These are phyloP conservation scores for Butyriboletus loyo DNA, from an alignment of 768 basidiomycete genomes.

Conservation along the genomic window DNA sequence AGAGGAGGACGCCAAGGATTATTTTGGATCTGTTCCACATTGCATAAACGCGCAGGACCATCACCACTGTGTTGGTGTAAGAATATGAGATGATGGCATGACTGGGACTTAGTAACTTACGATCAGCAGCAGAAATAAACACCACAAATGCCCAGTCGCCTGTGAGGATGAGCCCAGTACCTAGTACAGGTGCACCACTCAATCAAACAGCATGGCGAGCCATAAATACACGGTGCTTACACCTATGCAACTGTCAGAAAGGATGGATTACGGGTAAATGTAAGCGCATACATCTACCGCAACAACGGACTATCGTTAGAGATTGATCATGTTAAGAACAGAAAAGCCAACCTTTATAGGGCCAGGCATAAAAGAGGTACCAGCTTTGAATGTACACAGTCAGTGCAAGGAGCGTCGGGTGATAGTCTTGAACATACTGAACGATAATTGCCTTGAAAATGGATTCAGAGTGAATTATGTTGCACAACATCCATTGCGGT, in stretches of 20 bases:
- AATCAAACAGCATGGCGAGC: not conserved
- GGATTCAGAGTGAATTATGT: not conserved
- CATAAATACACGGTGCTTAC: not conserved
- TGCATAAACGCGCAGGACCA: not conserved
- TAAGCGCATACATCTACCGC: not conserved
- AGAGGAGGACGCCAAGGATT: not conserved
- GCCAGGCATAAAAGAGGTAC: not conserved
- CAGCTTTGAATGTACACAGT: not conserved
- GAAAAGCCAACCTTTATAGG: not conserved
- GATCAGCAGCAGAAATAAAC: not conserved
- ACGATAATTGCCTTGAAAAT: not conserved
- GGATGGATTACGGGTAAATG: not conserved
- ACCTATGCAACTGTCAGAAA: not conserved
- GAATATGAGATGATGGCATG: not conserved
- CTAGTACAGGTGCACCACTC: not conserved
- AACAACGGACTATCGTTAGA: not conserved
- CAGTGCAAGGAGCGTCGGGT: not conserved
- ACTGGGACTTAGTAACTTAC: not conserved
- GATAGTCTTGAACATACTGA: not conserved
- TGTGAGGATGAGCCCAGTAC: not conserved
- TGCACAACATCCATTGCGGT: not conserved
- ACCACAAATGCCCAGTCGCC: not conserved
- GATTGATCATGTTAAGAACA: not conserved
- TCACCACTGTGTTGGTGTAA: not conserved
- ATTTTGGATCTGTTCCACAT: not conserved